phyloP scores from a whole-genome alignment of 2,329 filamentous ascomycete genomes.

The Fusarium illudens region DNA sequence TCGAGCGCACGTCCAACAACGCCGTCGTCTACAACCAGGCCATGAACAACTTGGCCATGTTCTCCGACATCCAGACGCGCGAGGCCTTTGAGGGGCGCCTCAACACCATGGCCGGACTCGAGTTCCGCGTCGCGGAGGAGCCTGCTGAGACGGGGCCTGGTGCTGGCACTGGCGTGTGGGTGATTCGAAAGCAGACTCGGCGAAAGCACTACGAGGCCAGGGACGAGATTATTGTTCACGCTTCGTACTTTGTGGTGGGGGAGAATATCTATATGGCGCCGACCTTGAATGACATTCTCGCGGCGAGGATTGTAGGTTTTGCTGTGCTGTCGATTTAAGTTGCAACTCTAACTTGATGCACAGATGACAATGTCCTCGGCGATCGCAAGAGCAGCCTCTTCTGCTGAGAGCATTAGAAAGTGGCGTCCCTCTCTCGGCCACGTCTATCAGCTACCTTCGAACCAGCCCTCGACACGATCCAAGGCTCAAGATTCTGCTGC shows the following conservation, averaged over 20 bases:
- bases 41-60: slow-evolving; percentile 67
- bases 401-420: slow-evolving; percentile 58
- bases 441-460: slow-evolving; percentile 55
- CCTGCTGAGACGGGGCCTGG: slow-evolving; percentile 70
- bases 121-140: slow-evolving; percentile 72
- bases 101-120: slow-evolving; percentile 70
- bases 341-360: slow-evolving; percentile 12
- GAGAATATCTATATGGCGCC: slow-evolving; percentile 75
- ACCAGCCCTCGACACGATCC: slow-evolving; percentile 36
- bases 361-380: slow-evolving; percentile 65
- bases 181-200: slow-evolving; percentile 73
- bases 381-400: slow-evolving; percentile 62
- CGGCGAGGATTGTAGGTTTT: slow-evolving; percentile 62
- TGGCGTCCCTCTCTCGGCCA: slow-evolving; percentile 66
- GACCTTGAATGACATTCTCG: slow-evolving; percentile 66
- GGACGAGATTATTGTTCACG: slow-evolving; percentile 67
- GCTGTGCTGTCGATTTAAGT: background rate
- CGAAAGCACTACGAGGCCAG: slow-evolving; percentile 62
- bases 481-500: slow-evolving; percentile 55
- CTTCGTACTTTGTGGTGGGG: slow-evolving; percentile 70
- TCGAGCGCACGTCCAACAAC: slow-evolving; percentile 74
- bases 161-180: slow-evolving; percentile 74
- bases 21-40: slow-evolving; percentile 69
- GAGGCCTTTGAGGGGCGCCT: slow-evolving; percentile 70
- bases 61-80: slow-evolving; percentile 65